Evolutionary conservation across 1,139 yeast species (phyloP), one percentile per base, ranked within the genome.

Genomic region (Zhuliangozyma blackwelliae): DNA sequence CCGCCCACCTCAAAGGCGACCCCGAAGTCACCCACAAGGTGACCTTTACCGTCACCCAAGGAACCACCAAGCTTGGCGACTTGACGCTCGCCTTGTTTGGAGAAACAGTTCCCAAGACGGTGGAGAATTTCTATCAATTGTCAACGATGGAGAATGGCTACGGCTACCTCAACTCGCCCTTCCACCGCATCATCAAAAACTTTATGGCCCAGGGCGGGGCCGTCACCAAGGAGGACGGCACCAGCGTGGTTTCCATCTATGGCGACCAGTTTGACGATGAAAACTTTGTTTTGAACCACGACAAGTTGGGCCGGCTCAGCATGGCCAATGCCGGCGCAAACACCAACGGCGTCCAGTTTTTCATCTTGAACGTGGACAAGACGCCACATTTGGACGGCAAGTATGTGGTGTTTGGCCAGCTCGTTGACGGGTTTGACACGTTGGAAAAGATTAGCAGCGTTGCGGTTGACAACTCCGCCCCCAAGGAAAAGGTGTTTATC

Each of bases 341-440:
- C 43, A 65, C 72, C 37, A 69, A 68, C 43, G 70, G 72, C 1
- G 65, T 60, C 7, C 72, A 65, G 43, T 69, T 68, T 49, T 69
- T 68, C 52, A 66, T 69, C 33, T 57, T 67, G 36, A 60, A 62
- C 13, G 47, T 35, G 5, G 54, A 57, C 5, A 41, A 48, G 12
- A 51, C 52, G 29, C 55, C 61, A 1, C 62, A 65, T 44, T 58
- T 80, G 40, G 79, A 79, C 51, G 81, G 80, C 2, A 61, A 64
- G 34, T 77, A 77, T 46, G 79, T 80, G 10, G 72, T 78, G 0
- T 77, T 79, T 52, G 85, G 83, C 2, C 71, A 67, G 41, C 61
- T 77, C 7, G 57, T 76, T n/a, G 54, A 46, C 19, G 75, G 75
- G 1, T 56, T 57, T 29, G 74, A 67, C 3, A 61, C 65, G 2